These are phyloP conservation scores for Saccharomycopsis crataegensis DNA, from an alignment of 1,139 yeast genomes.

Conservation along the genomic window DNA sequence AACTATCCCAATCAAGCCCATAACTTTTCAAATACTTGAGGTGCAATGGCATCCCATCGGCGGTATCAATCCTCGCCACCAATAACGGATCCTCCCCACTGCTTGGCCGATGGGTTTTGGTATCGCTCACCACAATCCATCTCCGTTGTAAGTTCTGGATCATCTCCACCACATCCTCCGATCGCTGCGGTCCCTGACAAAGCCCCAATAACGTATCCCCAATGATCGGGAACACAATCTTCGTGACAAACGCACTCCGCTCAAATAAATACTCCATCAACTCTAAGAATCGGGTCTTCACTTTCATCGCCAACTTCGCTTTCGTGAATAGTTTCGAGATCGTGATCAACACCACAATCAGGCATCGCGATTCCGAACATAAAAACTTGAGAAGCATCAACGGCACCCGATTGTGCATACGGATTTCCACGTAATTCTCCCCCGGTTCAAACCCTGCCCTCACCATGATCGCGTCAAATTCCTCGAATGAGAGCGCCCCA, in stretches of 20 bases:
- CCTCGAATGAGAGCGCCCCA: not conserved
- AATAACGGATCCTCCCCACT: not conserved
- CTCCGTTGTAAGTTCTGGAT: conserved; percentile 1
- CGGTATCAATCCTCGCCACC: not conserved
- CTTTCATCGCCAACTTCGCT: not conserved
- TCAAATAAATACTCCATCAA: conserved; percentile 2
- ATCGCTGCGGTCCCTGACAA: not conserved
- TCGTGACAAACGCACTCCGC: not conserved
- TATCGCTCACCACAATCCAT: not conserved
- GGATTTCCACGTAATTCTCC: not conserved
- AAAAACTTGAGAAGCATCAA: conserved; percentile 6
- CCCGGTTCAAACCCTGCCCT: conserved; percentile 1
- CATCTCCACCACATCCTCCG: conserved; percentile 1
- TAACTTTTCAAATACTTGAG: not conserved
- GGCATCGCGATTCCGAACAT: not conserved
- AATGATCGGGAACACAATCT: conserved; percentile 12
- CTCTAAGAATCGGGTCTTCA: conserved; percentile 4
- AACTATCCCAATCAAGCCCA: not conserved
- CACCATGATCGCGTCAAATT: not conserved
- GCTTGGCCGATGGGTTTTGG: no score
- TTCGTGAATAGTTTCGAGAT: conserved; percentile 1
- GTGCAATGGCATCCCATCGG: not conserved
- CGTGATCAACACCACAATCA: not conserved
- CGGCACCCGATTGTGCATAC: not conserved
- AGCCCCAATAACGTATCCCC: conserved; percentile 2